These are phyloP conservation scores for Glomus cerebriforme DNA, from an alignment of 192 early-diverging fungal species.

Conservation along the genomic window DNA sequence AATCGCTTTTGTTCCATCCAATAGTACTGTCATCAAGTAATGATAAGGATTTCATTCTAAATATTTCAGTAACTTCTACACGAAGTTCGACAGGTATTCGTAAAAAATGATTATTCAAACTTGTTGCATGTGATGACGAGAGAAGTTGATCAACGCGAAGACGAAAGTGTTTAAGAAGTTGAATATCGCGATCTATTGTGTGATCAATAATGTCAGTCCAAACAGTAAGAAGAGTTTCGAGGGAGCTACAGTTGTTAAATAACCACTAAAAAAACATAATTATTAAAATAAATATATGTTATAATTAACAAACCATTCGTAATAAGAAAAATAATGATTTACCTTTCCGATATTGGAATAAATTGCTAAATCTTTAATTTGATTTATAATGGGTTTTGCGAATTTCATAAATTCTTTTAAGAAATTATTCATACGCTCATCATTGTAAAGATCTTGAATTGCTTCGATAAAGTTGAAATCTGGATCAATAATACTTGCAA, in stretches of 20 bases:
- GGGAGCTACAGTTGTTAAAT: not conserved
- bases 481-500: slow-evolving; percentile 5
- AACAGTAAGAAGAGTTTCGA: not conserved
- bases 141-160: not conserved
- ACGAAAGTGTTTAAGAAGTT: not conserved
- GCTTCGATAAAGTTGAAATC: not conserved
- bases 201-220: slow-evolving; percentile 9
- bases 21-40: not conserved
- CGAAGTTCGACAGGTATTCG: not conserved
- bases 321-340: not conserved
- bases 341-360: not conserved
- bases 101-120: not conserved
- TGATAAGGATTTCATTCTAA: not conserved
- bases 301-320: not conserved
- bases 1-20: not conserved
- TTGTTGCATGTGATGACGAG: not conserved
- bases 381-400: not conserved
- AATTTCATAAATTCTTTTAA: not conserved
- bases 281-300: not conserved
- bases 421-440: not conserved
- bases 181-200: not conserved
- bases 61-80: not conserved
- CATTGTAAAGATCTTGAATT: not conserved
- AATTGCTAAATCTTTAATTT: not conserved
- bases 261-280: slow-evolving; percentile 14